Base-by-base conservation (phyloP, 805 yeast species). In the Zygoascus flipseniorum region DNA sequence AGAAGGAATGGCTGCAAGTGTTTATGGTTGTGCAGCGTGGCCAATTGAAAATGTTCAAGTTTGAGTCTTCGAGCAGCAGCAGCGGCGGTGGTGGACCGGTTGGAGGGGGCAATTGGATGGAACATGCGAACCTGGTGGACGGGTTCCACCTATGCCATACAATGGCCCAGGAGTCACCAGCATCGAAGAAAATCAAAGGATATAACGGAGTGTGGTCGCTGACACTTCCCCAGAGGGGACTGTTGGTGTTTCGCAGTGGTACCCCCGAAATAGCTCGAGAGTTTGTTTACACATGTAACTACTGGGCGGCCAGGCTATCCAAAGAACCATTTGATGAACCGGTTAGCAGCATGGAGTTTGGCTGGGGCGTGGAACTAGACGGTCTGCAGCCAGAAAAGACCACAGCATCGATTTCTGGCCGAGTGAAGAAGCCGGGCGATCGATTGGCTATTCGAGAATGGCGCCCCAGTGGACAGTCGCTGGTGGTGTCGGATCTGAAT, bases 241-340 rank as follows among this genome's bases (percentile, higher is more conserved):
- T 70, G 55, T 70, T 85, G 16, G 71, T 81, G 31, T 85, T 86
- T 65, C 82, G 80, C 67, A 81, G 89, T 0, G 83, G 84, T 10
- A 80, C 87, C 13, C 65, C 72, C 23, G 86, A 82, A 59, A 78
- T 79, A 54, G 93, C 96, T 0, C 69, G 71, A 44, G 85, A 81
- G 62, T 87, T 79, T 67, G 80, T 86, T 16, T 79, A 83, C 59
- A 81, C 92, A 5, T 83, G 93, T 68, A 89, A 89, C 67, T 89
- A 86, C 65, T 89, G 97, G 96, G 87, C 95, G 1, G 86, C 92
- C 1, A 78, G 93, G 58, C 77, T 86, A 39, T 84, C 95, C 6
- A 84, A 89, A 14, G 83, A 87, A 19, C 96, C 96, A 2, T 75
- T 72, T 32, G 84, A 81, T 52, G 81, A 85, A 57, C 75, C 86